These are phyloP conservation scores for Onygenales sp. DNA, from an alignment of 2,329 filamentous ascomycete species.

Conservation along the genomic window DNA sequence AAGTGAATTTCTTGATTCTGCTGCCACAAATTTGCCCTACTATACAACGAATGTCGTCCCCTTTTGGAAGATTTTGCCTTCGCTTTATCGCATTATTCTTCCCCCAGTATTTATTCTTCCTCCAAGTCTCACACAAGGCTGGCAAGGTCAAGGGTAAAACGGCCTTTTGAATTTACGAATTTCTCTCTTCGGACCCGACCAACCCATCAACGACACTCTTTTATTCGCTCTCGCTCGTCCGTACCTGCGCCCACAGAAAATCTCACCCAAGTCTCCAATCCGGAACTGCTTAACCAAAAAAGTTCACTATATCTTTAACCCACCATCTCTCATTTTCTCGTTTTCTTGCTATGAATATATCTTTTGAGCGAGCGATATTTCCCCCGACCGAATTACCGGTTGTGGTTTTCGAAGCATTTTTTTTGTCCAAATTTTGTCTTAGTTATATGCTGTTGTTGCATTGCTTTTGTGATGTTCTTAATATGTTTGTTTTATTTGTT, in stretches of 20 bases:
- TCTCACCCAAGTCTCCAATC: neutral
- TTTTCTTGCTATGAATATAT: neutral
- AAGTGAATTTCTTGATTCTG: neutral
- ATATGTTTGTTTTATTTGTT: neutral
- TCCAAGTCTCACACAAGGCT: neutral
- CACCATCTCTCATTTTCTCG: neutral
- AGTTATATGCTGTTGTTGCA: neutral
- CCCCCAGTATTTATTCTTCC: neutral
- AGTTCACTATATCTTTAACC: neutral
- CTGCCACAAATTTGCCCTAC: neutral
- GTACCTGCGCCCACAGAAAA: neutral
- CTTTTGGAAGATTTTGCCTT: neutral
- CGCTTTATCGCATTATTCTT: neutral
- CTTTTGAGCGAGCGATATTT: conserved; percentile 3
- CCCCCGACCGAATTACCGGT: neutral
- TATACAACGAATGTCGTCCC: neutral
- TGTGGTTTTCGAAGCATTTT: neutral
- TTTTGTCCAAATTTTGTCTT: neutral
- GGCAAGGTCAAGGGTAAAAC: neutral
- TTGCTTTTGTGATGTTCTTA: neutral
- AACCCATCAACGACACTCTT: neutral
- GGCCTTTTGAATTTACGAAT: conserved; percentile 1
- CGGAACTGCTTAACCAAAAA: neutral
- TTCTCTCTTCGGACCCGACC: neutral
- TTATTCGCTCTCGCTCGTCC: neutral